Evolutionary conservation across 768 basidiomycete genomes (phyloP).

Genomic region (Omphalotus guepiniiformis): DNA sequence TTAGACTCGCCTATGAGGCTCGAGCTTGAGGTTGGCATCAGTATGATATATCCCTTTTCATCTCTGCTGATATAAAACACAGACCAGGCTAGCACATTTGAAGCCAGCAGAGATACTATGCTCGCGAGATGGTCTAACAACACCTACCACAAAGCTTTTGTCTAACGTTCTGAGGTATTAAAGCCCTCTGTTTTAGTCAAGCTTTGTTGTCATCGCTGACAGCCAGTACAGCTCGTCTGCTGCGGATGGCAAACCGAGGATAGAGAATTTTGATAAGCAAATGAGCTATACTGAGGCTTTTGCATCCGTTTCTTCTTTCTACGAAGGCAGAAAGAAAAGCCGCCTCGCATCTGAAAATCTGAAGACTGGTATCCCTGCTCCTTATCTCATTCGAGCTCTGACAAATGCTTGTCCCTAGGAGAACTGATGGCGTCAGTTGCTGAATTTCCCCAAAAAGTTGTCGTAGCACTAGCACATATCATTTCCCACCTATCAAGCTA

Average conservation of each 20-base stretch:
- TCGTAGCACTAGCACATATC: constrained; percentile 69
- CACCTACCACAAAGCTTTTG: constrained; percentile 73
- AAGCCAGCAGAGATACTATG: constrained; percentile 80
- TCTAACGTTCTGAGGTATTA: constrained; percentile 64
- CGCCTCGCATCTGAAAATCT: constrained; percentile 38
- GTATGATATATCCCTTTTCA: neutral
- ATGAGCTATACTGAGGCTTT: constrained; percentile 72
- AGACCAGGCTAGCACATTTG: constrained; percentile 87
- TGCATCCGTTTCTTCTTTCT: constrained; percentile 59
- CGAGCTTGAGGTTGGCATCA: constrained; percentile 73
- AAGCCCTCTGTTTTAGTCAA: constrained; percentile 6
- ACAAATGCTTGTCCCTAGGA: constrained; percentile 33
- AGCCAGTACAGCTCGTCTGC: constrained; percentile 30
- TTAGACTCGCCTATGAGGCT: constrained; percentile 79
- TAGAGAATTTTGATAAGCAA: constrained; percentile 52
- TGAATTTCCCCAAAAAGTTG: constrained; percentile 65
- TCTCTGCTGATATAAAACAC: constrained; percentile 3
- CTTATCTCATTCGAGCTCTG: neutral
- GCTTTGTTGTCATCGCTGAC: constrained; percentile 5
- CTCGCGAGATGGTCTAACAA: constrained; percentile 53
- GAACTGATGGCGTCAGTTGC: constrained; percentile 57
- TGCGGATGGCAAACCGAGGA: constrained; percentile 44
- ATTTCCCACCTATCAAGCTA: constrained; percentile 71
- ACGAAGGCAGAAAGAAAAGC: constrained; percentile 45
- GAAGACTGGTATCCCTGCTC: constrained; percentile 35